A percentile compares a stretch with the other conserved stretches of the same genome.
Evolutionary conservation across 129 eudicot genomes (phyloP).

Genomic region (Artemisia tridentata): DNA sequence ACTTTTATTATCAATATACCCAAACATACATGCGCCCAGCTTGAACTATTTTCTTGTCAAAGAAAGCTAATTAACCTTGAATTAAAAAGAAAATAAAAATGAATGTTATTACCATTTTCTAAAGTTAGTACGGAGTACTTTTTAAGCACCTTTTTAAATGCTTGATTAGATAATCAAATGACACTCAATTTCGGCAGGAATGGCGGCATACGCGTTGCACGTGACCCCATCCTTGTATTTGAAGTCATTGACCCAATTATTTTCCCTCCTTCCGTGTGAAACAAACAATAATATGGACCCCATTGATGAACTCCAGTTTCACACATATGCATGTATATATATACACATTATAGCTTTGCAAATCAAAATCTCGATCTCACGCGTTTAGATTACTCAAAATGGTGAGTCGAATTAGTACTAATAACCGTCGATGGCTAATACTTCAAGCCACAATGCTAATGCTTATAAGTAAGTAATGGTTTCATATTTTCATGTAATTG

Average conservation of each 20-base stretch:
- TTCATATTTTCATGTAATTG: not conserved
- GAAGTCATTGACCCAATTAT: conserved; percentile 37
- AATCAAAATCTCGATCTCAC: not conserved
- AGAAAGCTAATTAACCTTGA: no score
- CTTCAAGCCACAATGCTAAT: conserved; percentile 16
- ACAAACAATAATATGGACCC: conserved; percentile 19
- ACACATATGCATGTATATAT: not conserved
- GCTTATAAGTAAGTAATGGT: conserved; percentile 23
- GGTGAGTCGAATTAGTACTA: conserved; percentile 1
- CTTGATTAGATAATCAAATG: no score
- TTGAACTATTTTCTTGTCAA: no score
- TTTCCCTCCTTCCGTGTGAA: conserved; percentile 32
- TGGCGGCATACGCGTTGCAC: conserved; percentile 37
- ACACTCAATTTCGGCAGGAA: conserved; percentile 21
- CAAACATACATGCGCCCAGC: no score
- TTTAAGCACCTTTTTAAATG: no score
- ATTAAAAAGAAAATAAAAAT: no score
- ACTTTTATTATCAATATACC: no score
- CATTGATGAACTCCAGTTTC: not conserved
- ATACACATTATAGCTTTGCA: not conserved
- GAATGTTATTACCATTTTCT: no score
- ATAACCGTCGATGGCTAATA: not conserved
- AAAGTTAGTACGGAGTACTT: no score
- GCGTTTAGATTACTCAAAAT: not conserved
- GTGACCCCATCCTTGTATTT: conserved; percentile 37